phyloP scores from a whole-genome alignment of 345 rosid species.

The Hypericum androsaemum region DNA sequence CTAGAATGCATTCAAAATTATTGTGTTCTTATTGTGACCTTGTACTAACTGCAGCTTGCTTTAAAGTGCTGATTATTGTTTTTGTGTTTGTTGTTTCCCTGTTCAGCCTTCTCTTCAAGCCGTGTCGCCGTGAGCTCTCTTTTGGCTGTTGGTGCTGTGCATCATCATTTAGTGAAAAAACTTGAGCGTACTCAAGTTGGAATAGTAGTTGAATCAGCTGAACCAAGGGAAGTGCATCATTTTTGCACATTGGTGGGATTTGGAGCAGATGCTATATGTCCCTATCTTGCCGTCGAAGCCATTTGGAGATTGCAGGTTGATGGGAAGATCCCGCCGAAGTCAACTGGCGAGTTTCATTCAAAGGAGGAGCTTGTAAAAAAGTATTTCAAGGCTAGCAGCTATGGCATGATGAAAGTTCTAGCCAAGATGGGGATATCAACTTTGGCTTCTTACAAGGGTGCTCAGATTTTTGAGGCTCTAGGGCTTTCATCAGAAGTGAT shows the following conservation, averaged over 20 bases:
- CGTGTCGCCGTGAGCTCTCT: conserved; percentile 94
- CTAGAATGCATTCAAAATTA: conserved; percentile 4
- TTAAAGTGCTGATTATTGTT: conserved; percentile 1
- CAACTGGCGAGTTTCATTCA: conserved; percentile 68
- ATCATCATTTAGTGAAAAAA: conserved; percentile 79
- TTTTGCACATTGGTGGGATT: conserved; percentile 95
- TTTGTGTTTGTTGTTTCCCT: background rate
- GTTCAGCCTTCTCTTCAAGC: conserved; percentile 63
- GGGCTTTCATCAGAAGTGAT: conserved; percentile 97
- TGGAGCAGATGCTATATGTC: conserved; percentile 97
- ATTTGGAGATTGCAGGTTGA: conserved; percentile 90
- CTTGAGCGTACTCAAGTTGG: conserved; percentile 91
- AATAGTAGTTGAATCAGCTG: conserved; percentile 90
- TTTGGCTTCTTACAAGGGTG: conserved; percentile 96
- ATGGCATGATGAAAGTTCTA: conserved; percentile 99
- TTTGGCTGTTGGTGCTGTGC: conserved; percentile 97
- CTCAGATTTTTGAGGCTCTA: conserved; percentile 97
- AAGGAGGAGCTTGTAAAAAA: conserved; percentile 79
- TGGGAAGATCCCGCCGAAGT: conserved; percentile 87
- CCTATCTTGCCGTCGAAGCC: conserved; percentile 78
- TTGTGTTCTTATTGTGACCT: background rate
- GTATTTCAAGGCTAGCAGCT: conserved; percentile 95
- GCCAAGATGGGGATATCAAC: conserved; percentile 99
- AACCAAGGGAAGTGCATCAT: conserved; percentile 99
- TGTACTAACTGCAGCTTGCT: background rate